A percentile compares a stretch with the other conserved stretches of the same genome.
These are phyloP conservation scores for Arxiozyma heterogenica DNA, from an alignment of 1,139 yeast species.

Conservation along the genomic window DNA sequence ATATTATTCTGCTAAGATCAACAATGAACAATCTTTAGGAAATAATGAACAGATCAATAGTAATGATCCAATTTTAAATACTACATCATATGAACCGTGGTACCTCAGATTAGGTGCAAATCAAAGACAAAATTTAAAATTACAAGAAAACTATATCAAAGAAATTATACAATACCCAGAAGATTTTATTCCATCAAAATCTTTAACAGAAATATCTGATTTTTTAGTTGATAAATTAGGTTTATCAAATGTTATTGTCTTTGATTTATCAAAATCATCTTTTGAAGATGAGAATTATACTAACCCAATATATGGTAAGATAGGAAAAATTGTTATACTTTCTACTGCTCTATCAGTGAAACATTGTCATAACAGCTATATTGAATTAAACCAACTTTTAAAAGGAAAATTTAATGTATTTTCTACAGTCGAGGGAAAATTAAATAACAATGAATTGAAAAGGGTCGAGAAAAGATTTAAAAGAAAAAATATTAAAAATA, in stretches of 20 bases:
- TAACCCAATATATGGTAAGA: background rate
- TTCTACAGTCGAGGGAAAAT: conserved; percentile 64
- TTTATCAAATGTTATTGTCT: conserved; percentile 47
- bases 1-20: background rate
- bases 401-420: conserved; percentile 36
- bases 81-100: conserved; percentile 19
- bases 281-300: background rate
- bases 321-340: conserved; percentile 36
- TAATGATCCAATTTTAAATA: no score
- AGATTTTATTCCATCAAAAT: conserved; percentile 6
- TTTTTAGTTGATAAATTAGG: conserved; percentile 56
- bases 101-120: conserved; percentile 20
- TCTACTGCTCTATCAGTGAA: conserved; percentile 72
- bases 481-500: conserved; percentile 36
- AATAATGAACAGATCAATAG: no score
- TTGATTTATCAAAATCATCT: conserved; percentile 40
- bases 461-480: conserved; percentile 54
- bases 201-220: conserved; percentile 39
- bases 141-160: conserved; percentile 9
- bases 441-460: conserved; percentile 49
- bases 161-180: conserved; percentile 52
- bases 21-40: background rate
- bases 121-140: conserved; percentile 8
- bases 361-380: conserved; percentile 67
- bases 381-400: conserved; percentile 42